Base-by-base conservation (phyloP, 495 filamentous ascomycete species). In the Hypoxylon fuscum region DNA sequence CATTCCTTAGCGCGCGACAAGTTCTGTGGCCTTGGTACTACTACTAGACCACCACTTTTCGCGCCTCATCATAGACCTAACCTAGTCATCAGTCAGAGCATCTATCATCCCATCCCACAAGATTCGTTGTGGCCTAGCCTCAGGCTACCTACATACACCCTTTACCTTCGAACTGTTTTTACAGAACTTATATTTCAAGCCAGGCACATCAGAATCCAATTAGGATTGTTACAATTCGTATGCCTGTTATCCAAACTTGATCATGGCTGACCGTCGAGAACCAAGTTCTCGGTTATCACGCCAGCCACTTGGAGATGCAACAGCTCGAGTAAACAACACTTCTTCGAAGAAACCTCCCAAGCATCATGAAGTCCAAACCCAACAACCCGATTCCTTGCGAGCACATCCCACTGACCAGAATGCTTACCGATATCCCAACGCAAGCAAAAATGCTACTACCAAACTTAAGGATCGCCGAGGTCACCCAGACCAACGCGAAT, bases 231-330 rank as follows among this genome's bases (percentile, higher is more conserved):
- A 63, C 68, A 64, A 17, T 64, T 22, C 43, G 20, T 59, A 22
- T 18, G 20, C 52, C 5, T 21, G 34, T 32, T 62, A 22, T 31
- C 29, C 55, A 38, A 20, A n/a, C 29, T 21, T 14, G 29, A 31
- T 42, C 45, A 82, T 83, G 79, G 76, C 75, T 63, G 50, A 69
- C 32, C 62, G 50, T 50, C 52, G 46, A 44, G 61, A 58, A 38
- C 47, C 70, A 35, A 67, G 61, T 15, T 37, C 70, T 22, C 69
- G 68, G n/a, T 40, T 64, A 35, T 54, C 64, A 45, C 78, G 80
- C 23, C 56, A 76, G 52, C 78, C 80, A 7, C 65, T 83, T 18
- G 77, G 77, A 47, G 81, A 83, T 62, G 75, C 78, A 54, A 80
- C 81, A 4, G 59, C 74, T 27, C 73, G 81, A 41, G 61, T 80